Evolutionary conservation across 495 filamentous ascomycete species (phyloP).

Genomic region (Aspergillus wentii): DNA sequence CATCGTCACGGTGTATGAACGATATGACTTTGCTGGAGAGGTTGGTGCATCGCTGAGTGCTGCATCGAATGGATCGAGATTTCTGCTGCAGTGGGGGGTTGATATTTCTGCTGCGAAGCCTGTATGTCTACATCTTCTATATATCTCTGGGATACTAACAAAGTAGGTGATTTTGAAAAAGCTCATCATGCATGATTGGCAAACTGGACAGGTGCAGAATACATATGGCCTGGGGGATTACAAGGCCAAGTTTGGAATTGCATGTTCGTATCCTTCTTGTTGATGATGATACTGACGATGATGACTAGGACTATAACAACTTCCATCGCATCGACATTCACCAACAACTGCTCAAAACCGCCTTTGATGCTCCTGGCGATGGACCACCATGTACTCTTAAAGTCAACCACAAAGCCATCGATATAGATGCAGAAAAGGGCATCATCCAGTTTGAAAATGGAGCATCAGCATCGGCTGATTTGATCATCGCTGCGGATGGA

Average conservation of each 20-base stretch:
- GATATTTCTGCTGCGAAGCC: conserved; percentile 23
- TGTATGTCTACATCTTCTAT: no score
- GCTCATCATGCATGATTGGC: conserved; percentile 27
- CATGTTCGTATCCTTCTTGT: not conserved
- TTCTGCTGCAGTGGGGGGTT: conserved; percentile 24
- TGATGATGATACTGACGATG: not conserved
- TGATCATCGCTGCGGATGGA: conserved; percentile 25
- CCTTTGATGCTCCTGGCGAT: conserved; percentile 17
- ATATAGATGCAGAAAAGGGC: conserved; percentile 15
- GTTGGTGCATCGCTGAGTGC: conserved; percentile 24
- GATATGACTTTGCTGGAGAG: conserved; percentile 25
- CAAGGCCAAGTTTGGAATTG: conserved; percentile 22
- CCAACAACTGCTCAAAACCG: conserved; percentile 20
- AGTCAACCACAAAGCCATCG: conserved; percentile 19
- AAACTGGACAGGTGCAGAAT: conserved; percentile 17
- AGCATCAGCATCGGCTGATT: conserved; percentile 9
- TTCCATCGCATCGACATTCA: conserved; percentile 30
- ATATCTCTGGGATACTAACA: no score
- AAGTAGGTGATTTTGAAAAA: conserved; percentile 23
- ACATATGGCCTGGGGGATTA: conserved; percentile 24
- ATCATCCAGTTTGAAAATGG: conserved; percentile 20
- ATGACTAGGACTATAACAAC: conserved; percentile 23
- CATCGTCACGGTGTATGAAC: conserved; percentile 36
- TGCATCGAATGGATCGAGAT: conserved; percentile 21
- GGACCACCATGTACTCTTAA: conserved; percentile 14